Evolutionary conservation across 192 early-diverging fungal species (phyloP).

Genomic region (Linnemannia elongata): DNA sequence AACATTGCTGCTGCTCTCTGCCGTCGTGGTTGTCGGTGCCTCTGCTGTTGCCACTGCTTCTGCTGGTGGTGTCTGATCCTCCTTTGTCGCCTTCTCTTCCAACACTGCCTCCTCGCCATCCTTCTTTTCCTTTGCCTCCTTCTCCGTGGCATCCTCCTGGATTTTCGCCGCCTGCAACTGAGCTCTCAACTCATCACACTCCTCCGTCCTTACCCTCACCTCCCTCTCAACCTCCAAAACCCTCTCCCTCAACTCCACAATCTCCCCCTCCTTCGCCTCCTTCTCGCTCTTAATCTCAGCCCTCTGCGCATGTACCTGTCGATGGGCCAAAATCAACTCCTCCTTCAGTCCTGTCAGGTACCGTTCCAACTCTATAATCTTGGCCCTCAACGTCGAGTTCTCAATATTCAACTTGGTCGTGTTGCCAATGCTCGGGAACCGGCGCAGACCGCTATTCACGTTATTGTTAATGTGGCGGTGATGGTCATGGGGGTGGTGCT

Average conservation of each 20-base stretch:
- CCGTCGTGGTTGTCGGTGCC: background rate
- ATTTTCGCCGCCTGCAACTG: background rate
- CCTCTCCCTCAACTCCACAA: background rate
- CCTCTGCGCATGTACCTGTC: constrained; percentile 24
- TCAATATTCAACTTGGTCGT: constrained; percentile 34
- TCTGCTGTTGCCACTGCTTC: background rate
- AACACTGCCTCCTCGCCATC: constrained; percentile 1
- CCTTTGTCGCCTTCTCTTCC: background rate
- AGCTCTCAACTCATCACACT: constrained; percentile 12
- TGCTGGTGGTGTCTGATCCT: background rate
- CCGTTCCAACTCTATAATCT: constrained; percentile 41
- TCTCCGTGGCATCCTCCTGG: background rate
- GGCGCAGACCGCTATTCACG: constrained; percentile 26
- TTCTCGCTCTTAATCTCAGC: constrained; percentile 23
- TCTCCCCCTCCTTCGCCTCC: constrained; percentile 10
- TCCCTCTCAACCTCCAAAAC: constrained; percentile 26
- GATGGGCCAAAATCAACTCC: constrained; percentile 36
- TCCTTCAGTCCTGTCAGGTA: constrained; percentile 47
- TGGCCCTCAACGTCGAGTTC: constrained; percentile 36
- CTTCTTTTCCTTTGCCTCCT: constrained; percentile 7
- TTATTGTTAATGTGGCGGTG: background rate
- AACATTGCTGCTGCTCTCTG: background rate
- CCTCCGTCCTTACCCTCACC: constrained; percentile 17
- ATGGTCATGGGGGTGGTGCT: too few relatives aligned
- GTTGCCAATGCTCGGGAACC: constrained; percentile 41